Evolutionary conservation across 2,329 filamentous ascomycete species (phyloP).

Genomic region (Paecilomyces sp.): DNA sequence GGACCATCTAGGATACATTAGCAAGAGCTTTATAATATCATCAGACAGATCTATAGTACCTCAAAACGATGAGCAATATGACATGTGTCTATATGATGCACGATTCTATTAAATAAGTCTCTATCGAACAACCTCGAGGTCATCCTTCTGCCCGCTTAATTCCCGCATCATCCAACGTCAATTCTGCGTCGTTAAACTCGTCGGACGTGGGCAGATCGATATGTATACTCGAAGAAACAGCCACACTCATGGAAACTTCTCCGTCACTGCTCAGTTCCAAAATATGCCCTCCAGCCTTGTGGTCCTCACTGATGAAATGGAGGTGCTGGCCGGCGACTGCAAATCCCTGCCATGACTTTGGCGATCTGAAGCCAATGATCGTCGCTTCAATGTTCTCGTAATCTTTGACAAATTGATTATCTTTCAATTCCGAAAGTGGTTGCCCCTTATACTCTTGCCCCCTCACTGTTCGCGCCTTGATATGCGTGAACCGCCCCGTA

Average conservation of each 20-base stretch:
- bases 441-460: slow-evolving; percentile 23
- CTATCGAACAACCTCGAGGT: background rate
- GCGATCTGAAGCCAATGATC: slow-evolving; percentile 38
- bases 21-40: no score
- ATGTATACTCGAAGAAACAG: slow-evolving; percentile 30
- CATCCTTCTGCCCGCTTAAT: background rate
- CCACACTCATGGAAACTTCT: slow-evolving; percentile 27
- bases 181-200: slow-evolving; percentile 30
- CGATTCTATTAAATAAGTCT: background rate
- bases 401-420: slow-evolving; percentile 4
- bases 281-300: slow-evolving; percentile 6
- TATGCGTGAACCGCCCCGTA: slow-evolving; percentile 11
- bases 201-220: slow-evolving; percentile 32
- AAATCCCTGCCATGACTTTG: slow-evolving; percentile 33
- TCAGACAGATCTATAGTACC: no score
- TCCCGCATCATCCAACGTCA: background rate
- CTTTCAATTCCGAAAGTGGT: slow-evolving; percentile 21
- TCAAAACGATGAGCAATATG: no score
- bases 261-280: slow-evolving; percentile 31
- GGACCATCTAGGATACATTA: background rate
- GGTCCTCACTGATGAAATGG: slow-evolving; percentile 33
- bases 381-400: slow-evolving; percentile 23
- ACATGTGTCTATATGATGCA: no score
- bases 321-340: slow-evolving; percentile 36
- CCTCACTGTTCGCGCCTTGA: slow-evolving; percentile 21